Percentiles rank a stretch among this genome's conserved stretches.
phyloP scores from a whole-genome alignment of 1,284 basidiomycete species.

The Laetiporus sulphureus region DNA sequence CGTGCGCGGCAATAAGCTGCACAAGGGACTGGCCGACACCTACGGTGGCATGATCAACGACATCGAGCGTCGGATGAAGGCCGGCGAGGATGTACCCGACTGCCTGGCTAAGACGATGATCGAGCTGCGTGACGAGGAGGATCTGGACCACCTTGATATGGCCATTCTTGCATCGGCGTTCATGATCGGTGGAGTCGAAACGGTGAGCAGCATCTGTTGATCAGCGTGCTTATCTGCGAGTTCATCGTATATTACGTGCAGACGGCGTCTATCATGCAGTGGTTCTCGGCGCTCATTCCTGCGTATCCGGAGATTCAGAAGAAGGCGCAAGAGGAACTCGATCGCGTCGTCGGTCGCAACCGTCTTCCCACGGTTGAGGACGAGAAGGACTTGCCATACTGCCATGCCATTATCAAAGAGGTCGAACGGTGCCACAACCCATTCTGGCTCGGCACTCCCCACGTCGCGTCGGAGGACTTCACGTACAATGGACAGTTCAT shows the following conservation, averaged over 20 bases:
- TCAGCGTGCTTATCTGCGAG: too few relatives aligned
- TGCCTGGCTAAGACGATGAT: conserved; percentile 33
- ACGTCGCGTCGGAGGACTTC: conserved; percentile 15
- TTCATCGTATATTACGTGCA: conserved; percentile 1
- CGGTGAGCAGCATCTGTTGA: too few relatives aligned
- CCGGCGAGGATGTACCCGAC: conserved; percentile 22
- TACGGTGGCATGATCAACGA: conserved; percentile 19
- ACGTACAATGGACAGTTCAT: conserved; percentile 15
- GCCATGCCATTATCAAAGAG: conserved; percentile 11
- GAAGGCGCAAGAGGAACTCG: conserved; percentile 20
- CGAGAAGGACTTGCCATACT: conserved; percentile 18
- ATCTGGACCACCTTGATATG: conserved; percentile 32
- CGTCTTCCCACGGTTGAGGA: conserved; percentile 24
- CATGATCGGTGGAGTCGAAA: conserved; percentile 35
- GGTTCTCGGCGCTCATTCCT: conserved; percentile 17
- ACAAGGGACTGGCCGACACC: conserved; percentile 26
- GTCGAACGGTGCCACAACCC: conserved; percentile 28
- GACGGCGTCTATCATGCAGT: conserved; percentile 17
- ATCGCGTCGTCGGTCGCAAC: conserved; percentile 17
- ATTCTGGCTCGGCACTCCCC: conserved; percentile 29
- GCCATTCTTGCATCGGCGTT: conserved; percentile 34
- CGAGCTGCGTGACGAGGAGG: conserved; percentile 27
- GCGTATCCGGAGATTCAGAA: conserved; percentile 12
- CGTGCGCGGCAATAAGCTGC: conserved; percentile 27
- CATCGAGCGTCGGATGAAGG: conserved; percentile 16